phyloP scores from a whole-genome alignment of 2,329 filamentous ascomycete genomes.

The Shiraia bambusicola region DNA sequence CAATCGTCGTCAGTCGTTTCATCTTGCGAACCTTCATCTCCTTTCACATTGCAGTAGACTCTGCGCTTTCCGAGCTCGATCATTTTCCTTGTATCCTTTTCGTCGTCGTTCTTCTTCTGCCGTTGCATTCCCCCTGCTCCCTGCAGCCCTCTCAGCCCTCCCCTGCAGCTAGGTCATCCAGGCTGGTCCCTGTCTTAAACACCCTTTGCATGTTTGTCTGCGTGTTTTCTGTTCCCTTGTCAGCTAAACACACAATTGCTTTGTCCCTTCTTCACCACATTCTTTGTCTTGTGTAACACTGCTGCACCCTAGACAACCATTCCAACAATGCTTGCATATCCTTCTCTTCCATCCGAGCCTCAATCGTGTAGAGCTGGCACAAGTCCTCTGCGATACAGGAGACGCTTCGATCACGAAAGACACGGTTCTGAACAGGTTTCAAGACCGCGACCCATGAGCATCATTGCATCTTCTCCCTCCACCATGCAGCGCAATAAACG shows the following conservation, averaged over 20 bases:
- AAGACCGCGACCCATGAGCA: conserved; percentile 22
- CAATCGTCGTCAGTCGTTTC: too few relatives aligned
- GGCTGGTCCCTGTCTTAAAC: conserved; percentile 17
- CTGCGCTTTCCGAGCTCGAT: too few relatives aligned
- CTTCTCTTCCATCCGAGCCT: conserved; percentile 16
- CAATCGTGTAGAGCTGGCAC: conserved; percentile 20
- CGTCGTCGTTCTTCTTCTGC: too few relatives aligned
- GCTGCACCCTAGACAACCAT: conserved; percentile 4
- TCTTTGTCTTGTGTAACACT: conserved; percentile 13
- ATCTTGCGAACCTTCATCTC: too few relatives aligned
- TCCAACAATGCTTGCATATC: conserved; percentile 23
- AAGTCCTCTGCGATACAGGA: conserved; percentile 21
- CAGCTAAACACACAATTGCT: conserved; percentile 11
- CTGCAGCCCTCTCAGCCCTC: conserved; percentile 18
- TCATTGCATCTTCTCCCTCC: conserved; percentile 9
- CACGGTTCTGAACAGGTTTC: conserved; percentile 26
- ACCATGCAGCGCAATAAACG: conserved; percentile 22
- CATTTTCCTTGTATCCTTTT: too few relatives aligned
- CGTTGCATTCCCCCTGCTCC: neutral
- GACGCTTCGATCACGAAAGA: conserved; percentile 22
- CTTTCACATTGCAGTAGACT: too few relatives aligned
- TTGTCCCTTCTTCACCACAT: conserved; percentile 8
- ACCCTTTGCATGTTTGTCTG: conserved; percentile 9
- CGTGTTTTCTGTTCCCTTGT: conserved; percentile 8
- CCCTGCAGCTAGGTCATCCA: conserved; percentile 23